Percentiles rank a stretch among this genome's conserved stretches.
phyloP scores from a whole-genome alignment of 163 green algal species.

The Scenedesmus sp. region DNA sequence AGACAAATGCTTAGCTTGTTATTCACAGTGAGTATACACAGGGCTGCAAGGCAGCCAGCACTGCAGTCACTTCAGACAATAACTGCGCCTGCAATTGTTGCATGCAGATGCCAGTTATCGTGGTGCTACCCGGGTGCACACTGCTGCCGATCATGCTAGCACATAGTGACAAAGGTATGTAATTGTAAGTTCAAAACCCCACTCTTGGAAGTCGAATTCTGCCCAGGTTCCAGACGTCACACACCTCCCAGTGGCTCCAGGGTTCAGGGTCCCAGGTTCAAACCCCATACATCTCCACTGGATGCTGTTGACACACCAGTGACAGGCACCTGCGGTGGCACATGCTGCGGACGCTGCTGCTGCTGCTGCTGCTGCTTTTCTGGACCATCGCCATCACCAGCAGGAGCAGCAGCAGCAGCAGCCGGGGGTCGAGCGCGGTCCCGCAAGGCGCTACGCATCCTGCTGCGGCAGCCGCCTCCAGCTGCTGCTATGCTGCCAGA shows the following conservation, averaged over 20 bases:
- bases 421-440: background rate
- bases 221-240: too few relatives aligned
- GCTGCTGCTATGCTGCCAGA: background rate
- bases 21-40: too few relatives aligned
- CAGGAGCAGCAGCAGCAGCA: slow-evolving; percentile 2
- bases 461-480: background rate
- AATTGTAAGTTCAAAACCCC: too few relatives aligned
- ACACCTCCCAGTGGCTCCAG: background rate
- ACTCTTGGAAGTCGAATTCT: too few relatives aligned
- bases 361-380: background rate
- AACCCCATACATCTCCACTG: background rate
- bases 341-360: background rate
- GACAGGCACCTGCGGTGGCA: background rate
- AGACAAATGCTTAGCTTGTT: too few relatives aligned
- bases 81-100: too few relatives aligned
- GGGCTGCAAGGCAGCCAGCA: too few relatives aligned
- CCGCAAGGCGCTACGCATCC: background rate
- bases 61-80: too few relatives aligned
- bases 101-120: too few relatives aligned
- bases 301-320: background rate
- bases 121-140: too few relatives aligned
- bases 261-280: background rate
- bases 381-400: background rate
- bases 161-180: too few relatives aligned
- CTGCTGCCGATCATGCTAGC: too few relatives aligned